Conservation (phyloP, 495 filamentous ascomycete species). For the Chaetomium fimeti region DNA sequence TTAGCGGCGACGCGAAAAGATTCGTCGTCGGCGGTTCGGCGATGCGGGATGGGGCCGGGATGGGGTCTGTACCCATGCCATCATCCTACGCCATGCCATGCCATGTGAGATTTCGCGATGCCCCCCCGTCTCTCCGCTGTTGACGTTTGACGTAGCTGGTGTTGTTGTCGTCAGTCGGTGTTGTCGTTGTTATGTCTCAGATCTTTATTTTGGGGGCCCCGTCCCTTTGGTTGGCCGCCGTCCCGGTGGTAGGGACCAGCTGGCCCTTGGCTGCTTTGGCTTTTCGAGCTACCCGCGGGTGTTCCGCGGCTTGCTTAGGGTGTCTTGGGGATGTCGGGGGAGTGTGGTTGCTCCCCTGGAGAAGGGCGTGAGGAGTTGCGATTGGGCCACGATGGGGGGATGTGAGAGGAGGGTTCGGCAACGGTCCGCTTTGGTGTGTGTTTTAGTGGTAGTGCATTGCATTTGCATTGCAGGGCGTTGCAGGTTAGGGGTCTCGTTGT, state of each 20-base stretch:
- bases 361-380: background rate
- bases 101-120: background rate
- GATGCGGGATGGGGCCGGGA: too few relatives aligned
- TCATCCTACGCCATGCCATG: too few relatives aligned
- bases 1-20: background rate
- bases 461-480: conserved; percentile 8
- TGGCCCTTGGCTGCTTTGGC: background rate
- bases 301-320: background rate
- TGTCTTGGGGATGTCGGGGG: background rate
- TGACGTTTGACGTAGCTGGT: background rate
- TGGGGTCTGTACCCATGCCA: too few relatives aligned
- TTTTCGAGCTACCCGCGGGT: background rate
- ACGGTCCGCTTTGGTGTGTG: conserved; percentile 3
- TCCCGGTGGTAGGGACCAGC: conserved; percentile 9
- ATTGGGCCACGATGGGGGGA: conserved; percentile 1
- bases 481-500: background rate
- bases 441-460: background rate
- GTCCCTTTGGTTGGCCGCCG: background rate
- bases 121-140: background rate
- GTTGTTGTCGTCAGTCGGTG: background rate
- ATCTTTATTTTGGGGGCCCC: background rate
- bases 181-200: conserved; percentile 1
- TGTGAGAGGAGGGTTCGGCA: background rate
- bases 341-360: too few relatives aligned
- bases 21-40: background rate